Conservation (phyloP, 1,139 yeast species). For the Debaryomycetaceae sp. region DNA sequence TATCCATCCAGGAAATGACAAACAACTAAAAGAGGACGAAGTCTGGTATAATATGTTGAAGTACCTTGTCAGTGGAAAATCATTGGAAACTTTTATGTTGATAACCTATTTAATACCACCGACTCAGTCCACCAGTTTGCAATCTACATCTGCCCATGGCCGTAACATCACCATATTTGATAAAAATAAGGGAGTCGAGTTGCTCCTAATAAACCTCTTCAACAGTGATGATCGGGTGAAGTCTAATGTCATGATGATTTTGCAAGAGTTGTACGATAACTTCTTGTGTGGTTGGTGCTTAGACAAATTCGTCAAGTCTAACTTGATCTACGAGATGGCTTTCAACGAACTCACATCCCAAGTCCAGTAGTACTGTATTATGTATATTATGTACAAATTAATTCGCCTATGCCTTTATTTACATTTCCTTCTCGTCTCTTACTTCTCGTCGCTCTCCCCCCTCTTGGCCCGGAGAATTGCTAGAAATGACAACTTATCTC, state of each 20-base stretch:
- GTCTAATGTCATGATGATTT: constrained; percentile 40
- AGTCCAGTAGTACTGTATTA: neutral
- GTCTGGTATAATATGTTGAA: constrained; percentile 47
- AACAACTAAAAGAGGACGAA: constrained; percentile 30
- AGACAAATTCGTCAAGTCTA: constrained; percentile 34
- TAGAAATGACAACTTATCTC: constrained; percentile 41
- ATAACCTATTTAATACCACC: constrained; percentile 46
- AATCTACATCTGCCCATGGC: constrained; percentile 38
- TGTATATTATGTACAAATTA: neutral
- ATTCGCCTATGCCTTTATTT: neutral
- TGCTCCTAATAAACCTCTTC: constrained; percentile 34
- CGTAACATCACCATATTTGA: constrained; percentile 45
- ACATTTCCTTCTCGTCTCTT: neutral
- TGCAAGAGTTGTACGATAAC: constrained; percentile 46
- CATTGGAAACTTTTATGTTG: constrained; percentile 39
- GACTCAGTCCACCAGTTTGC: constrained; percentile 39
- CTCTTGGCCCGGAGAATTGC: constrained; percentile 20
- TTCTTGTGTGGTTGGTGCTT: constrained; percentile 49
- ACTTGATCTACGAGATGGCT: constrained; percentile 42
- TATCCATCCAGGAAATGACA: constrained; percentile 11
- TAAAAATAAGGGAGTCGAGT: constrained; percentile 46
- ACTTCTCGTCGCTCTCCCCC: constrained; percentile 10
- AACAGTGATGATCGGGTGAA: constrained; percentile 39
- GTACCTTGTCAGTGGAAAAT: constrained; percentile 43
- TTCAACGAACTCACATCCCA: constrained; percentile 26